These are phyloP conservation scores for Hypoxylon sp. DNA, from an alignment of 2,329 filamentous ascomycete species.

Conservation along the genomic window DNA sequence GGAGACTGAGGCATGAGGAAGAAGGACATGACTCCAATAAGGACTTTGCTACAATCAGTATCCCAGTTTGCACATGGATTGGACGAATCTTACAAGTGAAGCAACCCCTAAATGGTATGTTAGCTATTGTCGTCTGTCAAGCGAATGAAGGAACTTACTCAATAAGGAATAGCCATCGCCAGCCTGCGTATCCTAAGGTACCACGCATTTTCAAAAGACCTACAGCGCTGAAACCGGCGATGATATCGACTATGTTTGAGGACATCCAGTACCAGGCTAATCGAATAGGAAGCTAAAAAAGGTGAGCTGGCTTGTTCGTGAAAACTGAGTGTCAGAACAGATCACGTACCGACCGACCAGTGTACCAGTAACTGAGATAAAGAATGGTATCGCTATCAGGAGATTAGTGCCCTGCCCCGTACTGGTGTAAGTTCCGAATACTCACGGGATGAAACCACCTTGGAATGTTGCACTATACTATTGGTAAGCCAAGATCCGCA, in stretches of 20 bases:
- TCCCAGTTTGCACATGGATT: conserved; percentile 39
- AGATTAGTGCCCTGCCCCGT: conserved; percentile 6
- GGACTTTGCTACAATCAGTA: conserved; percentile 51
- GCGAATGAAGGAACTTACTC: conserved; percentile 45
- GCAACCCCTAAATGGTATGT: conserved; percentile 41
- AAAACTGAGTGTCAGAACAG: background rate
- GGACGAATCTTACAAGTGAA: conserved; percentile 44
- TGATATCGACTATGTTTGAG: conserved; percentile 52
- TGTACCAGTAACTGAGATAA: conserved; percentile 77
- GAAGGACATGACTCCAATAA: conserved; percentile 61
- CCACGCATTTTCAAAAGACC: conserved; percentile 64
- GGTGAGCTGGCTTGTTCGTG: conserved; percentile 14
- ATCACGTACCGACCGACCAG: conserved; percentile 55
- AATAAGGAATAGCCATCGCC: conserved; percentile 64
- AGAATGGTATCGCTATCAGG: conserved; percentile 54
- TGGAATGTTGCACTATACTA: conserved; percentile 51
- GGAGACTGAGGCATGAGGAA: conserved; percentile 69
- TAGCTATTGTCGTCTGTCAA: conserved; percentile 20
- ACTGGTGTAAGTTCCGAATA: conserved; percentile 30
- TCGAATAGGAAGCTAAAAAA: conserved; percentile 64
- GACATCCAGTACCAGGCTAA: conserved; percentile 73
- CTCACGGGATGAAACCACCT: conserved; percentile 68
- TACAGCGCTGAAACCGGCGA: conserved; percentile 64
- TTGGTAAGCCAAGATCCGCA: conserved; percentile 17
- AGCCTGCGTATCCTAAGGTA: conserved; percentile 61